Evolutionary conservation across 345 rosid genomes (phyloP).

Genomic region (Populus alba): DNA sequence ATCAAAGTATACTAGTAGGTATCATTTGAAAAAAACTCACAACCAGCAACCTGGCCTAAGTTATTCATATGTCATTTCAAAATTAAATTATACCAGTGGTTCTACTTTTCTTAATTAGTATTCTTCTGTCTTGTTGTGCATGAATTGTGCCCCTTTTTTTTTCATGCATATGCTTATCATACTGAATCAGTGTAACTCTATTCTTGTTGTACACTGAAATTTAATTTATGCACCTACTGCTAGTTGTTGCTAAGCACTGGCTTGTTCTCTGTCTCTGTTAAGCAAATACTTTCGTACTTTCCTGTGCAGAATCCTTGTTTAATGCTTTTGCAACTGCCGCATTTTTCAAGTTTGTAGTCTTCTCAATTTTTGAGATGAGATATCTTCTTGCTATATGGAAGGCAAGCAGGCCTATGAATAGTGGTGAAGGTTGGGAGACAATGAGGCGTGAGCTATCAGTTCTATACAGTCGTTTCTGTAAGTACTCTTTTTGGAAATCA

Average conservation of each 20-base stretch:
- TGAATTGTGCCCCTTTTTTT: neutral
- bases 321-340: constrained; percentile 99
- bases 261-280: constrained; percentile 10
- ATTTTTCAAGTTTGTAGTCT: constrained; percentile 97
- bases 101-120: neutral
- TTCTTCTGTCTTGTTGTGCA: neutral
- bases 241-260: constrained; percentile 3
- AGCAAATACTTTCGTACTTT: constrained; percentile 21
- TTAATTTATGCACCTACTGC: neutral
- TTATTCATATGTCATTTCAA: neutral
- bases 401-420: constrained; percentile 84
- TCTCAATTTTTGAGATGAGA: constrained; percentile 98
- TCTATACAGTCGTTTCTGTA: constrained; percentile 96
- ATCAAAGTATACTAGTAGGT: neutral
- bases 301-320: constrained; percentile 77
- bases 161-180: neutral
- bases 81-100: too few relatives aligned
- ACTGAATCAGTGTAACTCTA: neutral
- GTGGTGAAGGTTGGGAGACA: constrained; percentile 95
- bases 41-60: neutral
- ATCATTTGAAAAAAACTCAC: neutral
- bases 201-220: neutral
- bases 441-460: constrained; percentile 96
- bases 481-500: constrained; percentile 31
- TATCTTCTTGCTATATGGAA: constrained; percentile 98